A percentile compares a stretch with the other conserved stretches of the same genome.
These are phyloP conservation scores for Jamesozyma jinghongensis DNA, from an alignment of 805 yeast species.

Conservation along the genomic window DNA sequence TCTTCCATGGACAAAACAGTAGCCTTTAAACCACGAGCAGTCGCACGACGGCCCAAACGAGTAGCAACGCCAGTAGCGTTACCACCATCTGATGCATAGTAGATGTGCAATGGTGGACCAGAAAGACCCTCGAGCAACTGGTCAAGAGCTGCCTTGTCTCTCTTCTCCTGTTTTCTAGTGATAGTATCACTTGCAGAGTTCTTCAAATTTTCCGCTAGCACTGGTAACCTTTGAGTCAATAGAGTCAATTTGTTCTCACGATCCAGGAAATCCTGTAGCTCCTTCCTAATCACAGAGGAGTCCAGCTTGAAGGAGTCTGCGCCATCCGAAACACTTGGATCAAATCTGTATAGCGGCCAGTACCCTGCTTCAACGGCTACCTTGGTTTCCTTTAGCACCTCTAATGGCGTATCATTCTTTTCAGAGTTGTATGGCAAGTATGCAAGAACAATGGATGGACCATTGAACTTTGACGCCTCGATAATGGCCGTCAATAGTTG, in stretches of 20 bases:
- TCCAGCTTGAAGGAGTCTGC: constrained; percentile 66
- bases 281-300: constrained; percentile 70
- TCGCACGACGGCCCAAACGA: constrained; percentile 67
- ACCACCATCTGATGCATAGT: constrained; percentile 90
- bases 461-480: constrained; percentile 83
- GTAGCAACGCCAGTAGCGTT: constrained; percentile 77
- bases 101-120: constrained; percentile 84
- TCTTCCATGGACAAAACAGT: constrained; percentile 54
- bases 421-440: constrained; percentile 71
- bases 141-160: constrained; percentile 70
- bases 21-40: constrained; percentile 58
- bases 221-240: constrained; percentile 61
- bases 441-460: constrained; percentile 88
- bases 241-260: constrained; percentile 82
- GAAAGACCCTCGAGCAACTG: constrained; percentile 75
- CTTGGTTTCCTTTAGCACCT: constrained; percentile 78
- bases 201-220: constrained; percentile 63
- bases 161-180: constrained; percentile 48
- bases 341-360: constrained; percentile 89
- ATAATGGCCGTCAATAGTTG: constrained; percentile 81
- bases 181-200: constrained; percentile 53
- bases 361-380: constrained; percentile 86
- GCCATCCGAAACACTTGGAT: constrained; percentile 44
- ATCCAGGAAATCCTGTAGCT: constrained; percentile 70
- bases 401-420: constrained; percentile 50